These are phyloP conservation scores for Alternaria triticina DNA, from an alignment of 2,329 filamentous ascomycete species.

Conservation along the genomic window DNA sequence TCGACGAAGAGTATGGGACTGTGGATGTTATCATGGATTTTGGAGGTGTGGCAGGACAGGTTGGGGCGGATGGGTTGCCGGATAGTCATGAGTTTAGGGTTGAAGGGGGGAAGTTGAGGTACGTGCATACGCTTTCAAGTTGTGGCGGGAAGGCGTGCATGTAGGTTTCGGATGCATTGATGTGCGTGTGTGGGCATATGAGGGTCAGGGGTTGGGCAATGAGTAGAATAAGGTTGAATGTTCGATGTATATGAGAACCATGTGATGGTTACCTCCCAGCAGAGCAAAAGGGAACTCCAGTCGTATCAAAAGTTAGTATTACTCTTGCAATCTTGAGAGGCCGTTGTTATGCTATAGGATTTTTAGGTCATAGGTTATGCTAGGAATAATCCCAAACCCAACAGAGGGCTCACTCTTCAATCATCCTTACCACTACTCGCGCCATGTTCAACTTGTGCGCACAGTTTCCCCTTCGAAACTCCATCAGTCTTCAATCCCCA, in stretches of 20 bases:
- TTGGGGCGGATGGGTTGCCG: constrained; percentile 28
- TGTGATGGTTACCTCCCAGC: not conserved
- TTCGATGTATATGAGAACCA: not conserved
- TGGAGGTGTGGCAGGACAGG: constrained; percentile 21
- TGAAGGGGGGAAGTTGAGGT: constrained; percentile 38
- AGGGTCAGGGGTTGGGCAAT: not conserved
- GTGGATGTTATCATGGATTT: constrained; percentile 42
- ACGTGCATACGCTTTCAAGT: constrained; percentile 37
- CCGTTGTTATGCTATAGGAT: not conserved
- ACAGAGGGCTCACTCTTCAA: not conserved
- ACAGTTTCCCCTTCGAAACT: not conserved
- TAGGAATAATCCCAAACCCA: not conserved
- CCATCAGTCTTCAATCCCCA: constrained; percentile 5
- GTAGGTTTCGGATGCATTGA: constrained; percentile 2
- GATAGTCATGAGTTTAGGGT: constrained; percentile 43
- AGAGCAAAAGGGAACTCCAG: not conserved
- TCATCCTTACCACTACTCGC: not conserved
- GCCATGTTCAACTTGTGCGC: not conserved
- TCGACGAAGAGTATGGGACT: constrained; percentile 41
- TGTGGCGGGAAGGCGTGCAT: constrained; percentile 36
- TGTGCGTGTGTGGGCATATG: not conserved
- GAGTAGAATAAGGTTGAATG: not conserved
- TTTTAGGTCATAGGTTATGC: not conserved
- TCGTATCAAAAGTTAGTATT: not conserved
- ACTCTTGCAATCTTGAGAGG: not conserved